Conservation (phyloP, 1,284 basidiomycete genomes). For the Apiotrichum akiyoshidainum region DNA sequence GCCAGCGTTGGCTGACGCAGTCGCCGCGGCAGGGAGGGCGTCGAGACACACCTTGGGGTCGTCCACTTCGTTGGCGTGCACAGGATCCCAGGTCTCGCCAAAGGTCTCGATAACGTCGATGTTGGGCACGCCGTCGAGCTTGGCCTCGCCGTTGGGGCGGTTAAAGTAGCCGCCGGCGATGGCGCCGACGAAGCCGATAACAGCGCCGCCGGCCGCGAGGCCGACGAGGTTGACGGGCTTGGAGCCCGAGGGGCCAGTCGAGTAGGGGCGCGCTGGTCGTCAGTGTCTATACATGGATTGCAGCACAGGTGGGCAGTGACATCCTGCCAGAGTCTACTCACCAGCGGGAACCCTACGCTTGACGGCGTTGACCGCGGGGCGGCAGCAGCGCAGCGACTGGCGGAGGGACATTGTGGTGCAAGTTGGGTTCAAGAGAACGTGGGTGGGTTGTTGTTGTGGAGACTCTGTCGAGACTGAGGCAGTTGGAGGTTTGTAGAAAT, state of each 20-base stretch:
- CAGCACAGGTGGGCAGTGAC: background rate
- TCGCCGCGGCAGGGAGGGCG: background rate
- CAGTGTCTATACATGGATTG: background rate
- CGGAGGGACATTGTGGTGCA: slow-evolving; percentile 8
- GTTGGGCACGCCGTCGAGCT: slow-evolving; percentile 36
- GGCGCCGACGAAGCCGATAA: slow-evolving; percentile 12
- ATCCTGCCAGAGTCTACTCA: background rate
- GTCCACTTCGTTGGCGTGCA: slow-evolving; percentile 43
- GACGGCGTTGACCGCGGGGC: slow-evolving; percentile 7
- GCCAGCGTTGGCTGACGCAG: slow-evolving; percentile 4
- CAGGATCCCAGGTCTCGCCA: slow-evolving; percentile 39
- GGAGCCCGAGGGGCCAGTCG: slow-evolving; percentile 3
- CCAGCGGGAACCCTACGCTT: slow-evolving; percentile 9
- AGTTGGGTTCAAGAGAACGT: background rate
- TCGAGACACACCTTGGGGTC: slow-evolving; percentile 43
- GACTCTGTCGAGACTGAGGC: background rate
- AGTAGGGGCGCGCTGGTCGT: slow-evolving; percentile 10
- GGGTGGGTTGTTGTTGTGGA: background rate
- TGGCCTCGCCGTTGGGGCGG: background rate
- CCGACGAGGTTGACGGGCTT: background rate
- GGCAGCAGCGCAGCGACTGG: slow-evolving; percentile 12
- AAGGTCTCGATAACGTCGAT: slow-evolving; percentile 30
- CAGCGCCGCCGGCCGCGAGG: slow-evolving; percentile 11
- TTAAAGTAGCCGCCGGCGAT: slow-evolving; percentile 12
- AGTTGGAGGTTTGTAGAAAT: background rate